phyloP scores from a whole-genome alignment of 2,329 filamentous ascomycete genomes.

The Colletotrichum melonis region DNA sequence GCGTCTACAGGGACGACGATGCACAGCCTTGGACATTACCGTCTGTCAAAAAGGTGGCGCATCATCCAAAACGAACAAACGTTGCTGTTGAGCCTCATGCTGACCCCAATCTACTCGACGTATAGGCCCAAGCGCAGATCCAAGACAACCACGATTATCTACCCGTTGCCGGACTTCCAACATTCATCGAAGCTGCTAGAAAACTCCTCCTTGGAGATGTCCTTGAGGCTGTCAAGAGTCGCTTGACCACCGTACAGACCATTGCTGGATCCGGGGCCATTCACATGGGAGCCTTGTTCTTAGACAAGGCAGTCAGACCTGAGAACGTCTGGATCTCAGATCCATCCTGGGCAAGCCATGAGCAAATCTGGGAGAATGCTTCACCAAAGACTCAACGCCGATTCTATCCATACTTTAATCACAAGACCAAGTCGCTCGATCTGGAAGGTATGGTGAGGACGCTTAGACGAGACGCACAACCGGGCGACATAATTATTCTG shows the following conservation, averaged over 20 bases:
- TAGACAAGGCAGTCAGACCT: conserved; percentile 36
- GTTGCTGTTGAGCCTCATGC: background rate
- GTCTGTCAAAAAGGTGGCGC: conserved; percentile 2
- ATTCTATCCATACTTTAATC: conserved; percentile 43
- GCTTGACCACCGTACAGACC: conserved; percentile 41
- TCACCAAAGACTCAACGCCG: conserved; percentile 34
- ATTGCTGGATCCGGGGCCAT: conserved; percentile 44
- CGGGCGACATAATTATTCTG: conserved; percentile 44
- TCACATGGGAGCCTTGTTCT: conserved; percentile 39
- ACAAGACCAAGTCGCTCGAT: conserved; percentile 39
- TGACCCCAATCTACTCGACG: background rate
- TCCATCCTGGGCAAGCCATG: conserved; percentile 47
- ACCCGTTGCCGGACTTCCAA: conserved; percentile 38
- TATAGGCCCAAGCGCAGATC: background rate
- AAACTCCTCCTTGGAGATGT: conserved; percentile 39
- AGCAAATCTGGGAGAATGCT: conserved; percentile 41
- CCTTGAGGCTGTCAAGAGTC: background rate
- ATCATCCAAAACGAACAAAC: background rate
- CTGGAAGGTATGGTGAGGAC: conserved; percentile 40
- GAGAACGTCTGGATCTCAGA: conserved; percentile 42
- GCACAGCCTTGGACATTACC: conserved; percentile 6
- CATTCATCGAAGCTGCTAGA: conserved; percentile 40
- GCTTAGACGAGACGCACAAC: conserved; percentile 37
- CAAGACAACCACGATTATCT: conserved; percentile 39
- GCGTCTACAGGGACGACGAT: conserved; percentile 12